phyloP scores from a whole-genome alignment of 345 rosid species.

The Murraya koenigii region DNA sequence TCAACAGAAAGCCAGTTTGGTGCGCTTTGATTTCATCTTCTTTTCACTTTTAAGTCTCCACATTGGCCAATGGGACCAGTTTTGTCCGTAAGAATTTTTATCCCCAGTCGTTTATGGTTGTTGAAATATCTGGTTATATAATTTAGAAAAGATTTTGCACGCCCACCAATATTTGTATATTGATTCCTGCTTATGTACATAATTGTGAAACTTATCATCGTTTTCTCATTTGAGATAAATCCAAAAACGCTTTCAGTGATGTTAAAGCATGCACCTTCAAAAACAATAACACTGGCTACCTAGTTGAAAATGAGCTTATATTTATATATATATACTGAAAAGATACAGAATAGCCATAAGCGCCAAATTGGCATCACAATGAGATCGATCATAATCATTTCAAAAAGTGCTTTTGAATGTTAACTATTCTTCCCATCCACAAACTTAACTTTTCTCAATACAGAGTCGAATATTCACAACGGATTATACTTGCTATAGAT shows the following conservation, averaged over 20 bases:
- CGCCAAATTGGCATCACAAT: not conserved
- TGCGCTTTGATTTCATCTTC: slow-evolving; percentile 9
- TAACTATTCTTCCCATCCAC: slow-evolving; percentile 1
- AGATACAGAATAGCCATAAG: not conserved
- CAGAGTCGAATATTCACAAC: slow-evolving; percentile 22
- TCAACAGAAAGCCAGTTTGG: slow-evolving; percentile 5
- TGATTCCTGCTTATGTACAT: no score
- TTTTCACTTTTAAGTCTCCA: not conserved
- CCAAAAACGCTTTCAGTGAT: not conserved
- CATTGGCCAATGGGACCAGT: slow-evolving; percentile 1
- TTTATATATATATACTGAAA: not conserved
- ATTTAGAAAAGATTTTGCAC: not conserved
- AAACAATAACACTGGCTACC: not conserved
- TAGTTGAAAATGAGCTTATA: not conserved
- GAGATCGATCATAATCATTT: not conserved
- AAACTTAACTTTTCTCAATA: not conserved
- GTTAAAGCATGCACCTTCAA: no score
- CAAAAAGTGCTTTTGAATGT: not conserved
- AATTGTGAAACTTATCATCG: not conserved
- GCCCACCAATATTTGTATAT: not conserved
- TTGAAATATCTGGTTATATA: not conserved
- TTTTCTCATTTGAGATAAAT: not conserved
- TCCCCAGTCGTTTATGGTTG: not conserved
- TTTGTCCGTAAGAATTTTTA: not conserved
- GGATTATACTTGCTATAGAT: slow-evolving; percentile 15